A percentile compares a stretch with the other conserved stretches of the same genome.
These are phyloP conservation scores for Schoenoplectus triqueter DNA, from an alignment of 202 grass and related monocot species.

Conservation along the genomic window DNA sequence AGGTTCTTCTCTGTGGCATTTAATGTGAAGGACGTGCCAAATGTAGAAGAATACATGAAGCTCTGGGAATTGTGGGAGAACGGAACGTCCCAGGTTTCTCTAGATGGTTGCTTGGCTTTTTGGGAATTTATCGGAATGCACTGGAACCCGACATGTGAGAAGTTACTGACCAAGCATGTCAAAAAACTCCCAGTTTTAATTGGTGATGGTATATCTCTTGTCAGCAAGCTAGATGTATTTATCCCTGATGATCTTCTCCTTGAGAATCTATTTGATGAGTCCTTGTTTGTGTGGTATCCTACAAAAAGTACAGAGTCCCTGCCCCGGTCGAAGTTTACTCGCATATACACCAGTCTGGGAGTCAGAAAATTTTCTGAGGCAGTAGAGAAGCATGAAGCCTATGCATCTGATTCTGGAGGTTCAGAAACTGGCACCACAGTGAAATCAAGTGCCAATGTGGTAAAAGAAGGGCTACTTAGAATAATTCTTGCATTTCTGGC, in stretches of 20 bases:
- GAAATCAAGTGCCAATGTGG: slow-evolving; percentile 32
- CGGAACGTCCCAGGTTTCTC: background rate
- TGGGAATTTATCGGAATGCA: slow-evolving; percentile 58
- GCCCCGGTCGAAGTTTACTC: slow-evolving; percentile 43
- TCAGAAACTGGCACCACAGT: slow-evolving; percentile 13
- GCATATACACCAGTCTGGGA: slow-evolving; percentile 52
- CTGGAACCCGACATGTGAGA: slow-evolving; percentile 39
- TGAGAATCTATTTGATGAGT: slow-evolving; percentile 56
- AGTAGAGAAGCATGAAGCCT: slow-evolving; percentile 45
- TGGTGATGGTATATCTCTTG: slow-evolving; percentile 39
- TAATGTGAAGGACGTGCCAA: slow-evolving; percentile 44
- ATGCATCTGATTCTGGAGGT: slow-evolving; percentile 11
- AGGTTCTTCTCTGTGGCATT: slow-evolving; percentile 48
- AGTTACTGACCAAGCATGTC: slow-evolving; percentile 43
- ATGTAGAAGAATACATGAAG: slow-evolving; percentile 44
- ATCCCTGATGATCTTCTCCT: slow-evolving; percentile 73
- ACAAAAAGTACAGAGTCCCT: slow-evolving; percentile 30
- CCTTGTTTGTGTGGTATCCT: slow-evolving; percentile 67
- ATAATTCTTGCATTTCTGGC: slow-evolving; percentile 52
- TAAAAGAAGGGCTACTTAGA: slow-evolving; percentile 46
- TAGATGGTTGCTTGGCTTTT: slow-evolving; percentile 54
- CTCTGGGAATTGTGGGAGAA: slow-evolving; percentile 67
- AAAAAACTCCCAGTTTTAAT: slow-evolving; percentile 57
- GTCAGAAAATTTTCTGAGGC: slow-evolving; percentile 53
- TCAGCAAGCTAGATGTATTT: slow-evolving; percentile 53